A percentile compares a stretch with the other conserved stretches of the same genome.
phyloP scores from a whole-genome alignment of 2,329 filamentous ascomycete species.

The Stachybotrys chlorohalonatus region DNA sequence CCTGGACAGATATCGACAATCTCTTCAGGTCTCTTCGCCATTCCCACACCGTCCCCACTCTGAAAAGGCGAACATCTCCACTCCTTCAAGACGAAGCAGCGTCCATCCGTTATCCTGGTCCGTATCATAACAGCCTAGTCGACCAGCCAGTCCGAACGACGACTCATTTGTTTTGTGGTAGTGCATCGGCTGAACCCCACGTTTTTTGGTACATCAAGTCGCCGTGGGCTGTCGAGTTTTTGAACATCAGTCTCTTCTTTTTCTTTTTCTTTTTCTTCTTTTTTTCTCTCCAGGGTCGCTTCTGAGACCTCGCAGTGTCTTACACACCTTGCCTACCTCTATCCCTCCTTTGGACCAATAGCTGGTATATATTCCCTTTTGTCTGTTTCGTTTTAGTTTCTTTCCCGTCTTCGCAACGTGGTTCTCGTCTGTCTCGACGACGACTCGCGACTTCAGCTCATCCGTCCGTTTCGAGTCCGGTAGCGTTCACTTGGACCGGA shows the following conservation, averaged over 20 bases:
- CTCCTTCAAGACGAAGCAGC: too few relatives aligned
- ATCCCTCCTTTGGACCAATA: background rate
- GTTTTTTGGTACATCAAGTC: background rate
- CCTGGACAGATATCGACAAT: too few relatives aligned
- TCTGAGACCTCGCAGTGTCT: background rate
- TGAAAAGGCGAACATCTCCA: too few relatives aligned
- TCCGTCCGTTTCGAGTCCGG: too few relatives aligned
- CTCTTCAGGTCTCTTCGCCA: too few relatives aligned
- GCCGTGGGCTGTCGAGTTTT: too few relatives aligned
- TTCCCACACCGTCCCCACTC: too few relatives aligned
- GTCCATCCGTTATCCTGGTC: too few relatives aligned
- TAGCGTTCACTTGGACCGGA: too few relatives aligned
- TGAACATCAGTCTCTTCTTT: background rate
- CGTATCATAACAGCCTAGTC: slow-evolving; percentile 18
- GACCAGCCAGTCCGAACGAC: background rate
- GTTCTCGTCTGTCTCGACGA: too few relatives aligned
- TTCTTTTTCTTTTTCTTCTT: slow-evolving; percentile 3
- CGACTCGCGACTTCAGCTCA: too few relatives aligned
- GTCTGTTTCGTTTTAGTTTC: background rate
- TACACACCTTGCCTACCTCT: background rate
- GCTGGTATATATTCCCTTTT: background rate
- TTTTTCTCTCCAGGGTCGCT: background rate
- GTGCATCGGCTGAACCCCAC: background rate
- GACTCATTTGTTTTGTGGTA: background rate
- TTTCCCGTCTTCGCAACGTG: background rate